A percentile compares a stretch with the other conserved stretches of the same genome.
Evolutionary conservation across 1,139 yeast species (phyloP).

Genomic region (Lipomyces yarrowii): DNA sequence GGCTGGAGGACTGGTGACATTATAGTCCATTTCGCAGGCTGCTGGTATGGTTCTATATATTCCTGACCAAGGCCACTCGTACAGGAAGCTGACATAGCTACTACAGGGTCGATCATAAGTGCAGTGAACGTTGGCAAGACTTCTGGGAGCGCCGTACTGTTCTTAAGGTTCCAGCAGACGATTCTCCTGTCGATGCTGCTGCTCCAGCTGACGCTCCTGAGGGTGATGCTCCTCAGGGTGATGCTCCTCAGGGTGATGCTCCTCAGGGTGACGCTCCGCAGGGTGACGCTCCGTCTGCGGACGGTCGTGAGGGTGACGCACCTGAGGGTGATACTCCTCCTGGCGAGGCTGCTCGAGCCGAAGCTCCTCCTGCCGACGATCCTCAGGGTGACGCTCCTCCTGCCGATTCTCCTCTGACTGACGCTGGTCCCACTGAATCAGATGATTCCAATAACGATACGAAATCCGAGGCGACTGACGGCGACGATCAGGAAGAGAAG

Average conservation of each 20-base stretch:
- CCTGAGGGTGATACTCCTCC: too few species aligned
- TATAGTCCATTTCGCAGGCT: conserved; percentile 35
- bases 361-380: too few species aligned
- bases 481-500: background rate
- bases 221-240: too few species aligned
- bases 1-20: conserved; percentile 33
- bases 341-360: too few species aligned
- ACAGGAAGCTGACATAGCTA: background rate
- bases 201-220: background rate
- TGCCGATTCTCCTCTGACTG: background rate
- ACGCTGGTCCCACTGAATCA: background rate
- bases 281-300: too few species aligned
- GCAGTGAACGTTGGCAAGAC: conserved; percentile 6
- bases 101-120: conserved; percentile 13
- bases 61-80: background rate
- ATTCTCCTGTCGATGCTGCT: background rate
- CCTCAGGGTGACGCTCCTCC: too few species aligned
- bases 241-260: too few species aligned
- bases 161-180: background rate
- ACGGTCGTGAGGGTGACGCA: too few species aligned
- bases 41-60: conserved; percentile 27
- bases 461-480: background rate
- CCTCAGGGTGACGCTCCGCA: too few species aligned
- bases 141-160: conserved; percentile 5
- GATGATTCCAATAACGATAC: background rate